Conservation (phyloP, 768 basidiomycete species). For the Chalciporus pseudorubinellus region DNA sequence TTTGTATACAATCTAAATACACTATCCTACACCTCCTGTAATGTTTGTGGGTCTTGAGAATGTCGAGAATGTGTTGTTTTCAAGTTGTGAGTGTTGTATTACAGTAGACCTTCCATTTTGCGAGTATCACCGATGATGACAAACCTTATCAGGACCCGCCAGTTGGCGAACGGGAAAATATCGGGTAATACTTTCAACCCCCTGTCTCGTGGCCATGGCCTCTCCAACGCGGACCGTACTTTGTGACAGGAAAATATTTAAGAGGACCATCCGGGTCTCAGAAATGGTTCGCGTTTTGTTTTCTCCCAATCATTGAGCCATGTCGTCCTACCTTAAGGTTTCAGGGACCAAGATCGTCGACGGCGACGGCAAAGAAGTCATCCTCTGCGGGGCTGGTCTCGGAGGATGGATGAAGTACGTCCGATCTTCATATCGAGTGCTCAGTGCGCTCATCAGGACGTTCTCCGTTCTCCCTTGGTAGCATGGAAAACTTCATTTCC, state of each 20-base stretch:
- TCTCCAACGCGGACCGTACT: not conserved
- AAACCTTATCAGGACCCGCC: not conserved
- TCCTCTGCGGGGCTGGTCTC: conserved; percentile 71
- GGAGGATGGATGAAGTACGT: conserved; percentile 87
- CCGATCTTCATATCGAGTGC: conserved; percentile 8
- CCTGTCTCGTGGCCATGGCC: conserved; percentile 2
- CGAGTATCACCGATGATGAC: not conserved
- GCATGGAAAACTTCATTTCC: conserved; percentile 78
- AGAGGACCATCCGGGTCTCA: not conserved
- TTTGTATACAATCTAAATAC: no score
- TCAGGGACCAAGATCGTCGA: conserved; percentile 61
- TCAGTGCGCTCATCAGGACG: not conserved
- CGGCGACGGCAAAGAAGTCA: conserved; percentile 51
- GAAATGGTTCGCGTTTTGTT: not conserved
- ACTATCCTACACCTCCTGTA: no score
- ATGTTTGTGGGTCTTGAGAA: no score
- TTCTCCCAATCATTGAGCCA: conserved; percentile 2
- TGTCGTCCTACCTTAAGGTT: conserved; percentile 49
- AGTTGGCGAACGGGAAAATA: conserved; percentile 16
- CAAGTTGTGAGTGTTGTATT: no score
- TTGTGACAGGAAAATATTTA: not conserved
- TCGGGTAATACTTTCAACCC: conserved; percentile 7
- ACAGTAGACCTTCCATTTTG: not conserved
- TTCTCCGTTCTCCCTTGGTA: conserved; percentile 20
- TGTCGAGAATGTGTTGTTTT: no score